Conservation (phyloP, 1,284 basidiomycete genomes). For the Cystobasidium sp. region DNA sequence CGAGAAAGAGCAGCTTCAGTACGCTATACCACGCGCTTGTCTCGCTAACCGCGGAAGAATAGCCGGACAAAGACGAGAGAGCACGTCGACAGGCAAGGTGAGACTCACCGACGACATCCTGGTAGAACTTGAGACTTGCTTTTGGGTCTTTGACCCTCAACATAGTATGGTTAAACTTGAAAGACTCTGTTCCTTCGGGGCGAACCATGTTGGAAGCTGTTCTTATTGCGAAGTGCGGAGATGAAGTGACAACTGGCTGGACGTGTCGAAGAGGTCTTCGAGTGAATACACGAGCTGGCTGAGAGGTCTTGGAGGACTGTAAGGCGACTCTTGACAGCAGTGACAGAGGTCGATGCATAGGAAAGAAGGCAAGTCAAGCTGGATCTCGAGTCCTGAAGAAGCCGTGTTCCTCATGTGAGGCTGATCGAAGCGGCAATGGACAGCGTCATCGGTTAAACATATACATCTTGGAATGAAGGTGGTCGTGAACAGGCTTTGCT, state of each 20-base stretch:
- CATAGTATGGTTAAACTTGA: conserved; percentile 45
- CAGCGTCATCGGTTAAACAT: too few relatives aligned
- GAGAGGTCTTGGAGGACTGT: neutral
- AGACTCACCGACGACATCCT: conserved; percentile 35
- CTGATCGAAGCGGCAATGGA: too few relatives aligned
- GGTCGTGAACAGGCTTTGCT: too few relatives aligned
- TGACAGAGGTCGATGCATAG: conserved; percentile 1
- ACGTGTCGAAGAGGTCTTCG: neutral
- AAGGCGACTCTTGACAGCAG: neutral
- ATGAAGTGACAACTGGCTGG: neutral
- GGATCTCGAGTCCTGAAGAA: too few relatives aligned
- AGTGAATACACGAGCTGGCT: neutral
- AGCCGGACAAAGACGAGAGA: neutral
- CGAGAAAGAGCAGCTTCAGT: neutral
- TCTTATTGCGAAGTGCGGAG: conserved; percentile 14
- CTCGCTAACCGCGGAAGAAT: neutral
- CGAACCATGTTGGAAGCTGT: conserved; percentile 39
- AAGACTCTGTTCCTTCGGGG: conserved; percentile 36
- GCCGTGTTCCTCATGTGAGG: too few relatives aligned
- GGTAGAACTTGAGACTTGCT: conserved; percentile 42
- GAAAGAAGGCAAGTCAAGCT: neutral
- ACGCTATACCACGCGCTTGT: neutral
- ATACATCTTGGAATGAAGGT: too few relatives aligned
- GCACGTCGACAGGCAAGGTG: neutral
- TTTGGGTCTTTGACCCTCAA: conserved; percentile 45